Evolutionary conservation across 164 flowering plant genomes (phyloP).

Genomic region (Stephania japonica): DNA sequence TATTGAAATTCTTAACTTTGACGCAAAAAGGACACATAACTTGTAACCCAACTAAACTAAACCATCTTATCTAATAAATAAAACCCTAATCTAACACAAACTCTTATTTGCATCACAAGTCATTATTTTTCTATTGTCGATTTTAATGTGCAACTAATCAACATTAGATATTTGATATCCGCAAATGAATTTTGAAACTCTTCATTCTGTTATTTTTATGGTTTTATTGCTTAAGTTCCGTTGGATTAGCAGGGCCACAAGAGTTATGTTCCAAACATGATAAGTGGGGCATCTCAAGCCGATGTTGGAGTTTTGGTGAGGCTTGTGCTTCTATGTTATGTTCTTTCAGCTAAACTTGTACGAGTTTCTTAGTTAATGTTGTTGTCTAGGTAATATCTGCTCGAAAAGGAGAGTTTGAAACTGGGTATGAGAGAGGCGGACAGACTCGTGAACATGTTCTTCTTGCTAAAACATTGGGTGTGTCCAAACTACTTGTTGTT

Average conservation of each 20-base stretch:
- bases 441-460: slow-evolving; percentile 99
- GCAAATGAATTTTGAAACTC: not conserved
- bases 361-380: not conserved
- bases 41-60: too few relatives aligned
- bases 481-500: slow-evolving; percentile 84
- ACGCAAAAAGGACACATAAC: too few relatives aligned
- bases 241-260: slow-evolving; percentile 78
- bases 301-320: slow-evolving; percentile 93
- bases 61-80: too few relatives aligned
- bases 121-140: too few relatives aligned
- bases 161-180: too few relatives aligned
- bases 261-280: slow-evolving; percentile 99
- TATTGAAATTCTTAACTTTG: too few relatives aligned
- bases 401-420: slow-evolving; percentile 98
- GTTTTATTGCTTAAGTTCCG: slow-evolving; percentile 1
- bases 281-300: slow-evolving; percentile 99
- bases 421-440: slow-evolving; percentile 98
- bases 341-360: not conserved
- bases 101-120: too few relatives aligned
- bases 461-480: slow-evolving; percentile 98
- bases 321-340: not conserved
- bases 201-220: not conserved
- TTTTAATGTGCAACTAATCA: too few relatives aligned
- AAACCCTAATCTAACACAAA: too few relatives aligned
- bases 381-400: slow-evolving; percentile 83